These are phyloP conservation scores for Sequoia sempervirens DNA, from an alignment of 75 land plant genomes.

Conservation along the genomic window DNA sequence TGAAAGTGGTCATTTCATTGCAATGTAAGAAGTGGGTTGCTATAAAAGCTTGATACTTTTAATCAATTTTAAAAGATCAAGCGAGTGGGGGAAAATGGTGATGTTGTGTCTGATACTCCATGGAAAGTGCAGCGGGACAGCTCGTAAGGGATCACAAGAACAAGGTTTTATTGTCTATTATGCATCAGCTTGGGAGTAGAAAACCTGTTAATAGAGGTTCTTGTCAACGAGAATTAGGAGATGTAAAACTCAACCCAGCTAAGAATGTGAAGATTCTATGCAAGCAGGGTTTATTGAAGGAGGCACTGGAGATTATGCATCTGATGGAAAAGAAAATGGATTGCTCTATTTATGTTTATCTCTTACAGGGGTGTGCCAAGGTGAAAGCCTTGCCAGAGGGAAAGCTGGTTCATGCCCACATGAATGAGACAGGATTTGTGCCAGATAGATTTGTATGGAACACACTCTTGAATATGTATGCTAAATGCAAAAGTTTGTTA, in stretches of 20 bases:
- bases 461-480: slow-evolving; percentile 19
- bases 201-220: neutral
- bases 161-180: neutral
- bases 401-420: slow-evolving; percentile 15
- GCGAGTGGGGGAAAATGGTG: neutral
- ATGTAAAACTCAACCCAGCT: neutral
- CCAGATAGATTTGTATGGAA: slow-evolving; percentile 10
- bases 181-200: neutral
- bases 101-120: neutral
- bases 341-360: neutral
- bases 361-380: slow-evolving; percentile 7
- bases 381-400: slow-evolving; percentile 13
- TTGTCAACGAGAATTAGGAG: neutral
- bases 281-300: neutral
- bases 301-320: neutral
- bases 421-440: slow-evolving; percentile 12
- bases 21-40: no score
- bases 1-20: no score
- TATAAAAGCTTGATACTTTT: no score
- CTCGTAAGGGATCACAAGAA: neutral
- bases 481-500: slow-evolving; percentile 12
- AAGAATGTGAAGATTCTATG: neutral
- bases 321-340: neutral
- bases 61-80: no score
- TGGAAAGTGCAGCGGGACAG: neutral